Percentiles rank a stretch among this genome's conserved stretches.
These are phyloP conservation scores for Asterella californica DNA, from an alignment of 225 moss, liverwort and hornwort genomes.

Conservation along the genomic window DNA sequence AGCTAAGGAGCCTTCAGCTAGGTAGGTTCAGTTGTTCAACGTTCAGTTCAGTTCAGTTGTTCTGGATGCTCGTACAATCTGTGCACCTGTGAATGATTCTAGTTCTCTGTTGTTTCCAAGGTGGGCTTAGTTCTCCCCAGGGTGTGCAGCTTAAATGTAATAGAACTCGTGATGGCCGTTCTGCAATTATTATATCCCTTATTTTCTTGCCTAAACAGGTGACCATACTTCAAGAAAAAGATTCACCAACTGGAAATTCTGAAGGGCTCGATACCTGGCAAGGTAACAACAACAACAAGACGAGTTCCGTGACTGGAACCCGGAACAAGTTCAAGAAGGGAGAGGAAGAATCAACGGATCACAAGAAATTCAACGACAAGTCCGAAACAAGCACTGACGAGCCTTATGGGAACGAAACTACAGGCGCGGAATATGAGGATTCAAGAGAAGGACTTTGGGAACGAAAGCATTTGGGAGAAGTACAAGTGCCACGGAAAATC, in stretches of 20 bases:
- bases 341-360: not conserved
- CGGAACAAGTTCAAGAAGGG: not conserved
- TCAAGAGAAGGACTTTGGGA: not conserved
- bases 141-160: not conserved
- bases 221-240: not conserved
- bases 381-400: not conserved
- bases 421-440: not conserved
- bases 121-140: no score
- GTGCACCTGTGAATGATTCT: no score
- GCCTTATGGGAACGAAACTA: not conserved
- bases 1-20: no score
- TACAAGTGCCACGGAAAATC: not conserved
- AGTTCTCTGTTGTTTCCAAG: no score
- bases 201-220: not conserved
- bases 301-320: not conserved
- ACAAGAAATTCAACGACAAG: not conserved
- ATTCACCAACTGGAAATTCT: not conserved
- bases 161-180: not conserved
- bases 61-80: no score
- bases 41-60: no score
- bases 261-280: not conserved
- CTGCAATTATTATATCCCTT: not conserved
- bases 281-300: not conserved
- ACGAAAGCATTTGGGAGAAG: not conserved
- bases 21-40: no score